Percentiles rank a stretch among this genome's conserved stretches.
Conservation (phyloP, 208 protist genomes). For the Leishmania tarentolae region DNA sequence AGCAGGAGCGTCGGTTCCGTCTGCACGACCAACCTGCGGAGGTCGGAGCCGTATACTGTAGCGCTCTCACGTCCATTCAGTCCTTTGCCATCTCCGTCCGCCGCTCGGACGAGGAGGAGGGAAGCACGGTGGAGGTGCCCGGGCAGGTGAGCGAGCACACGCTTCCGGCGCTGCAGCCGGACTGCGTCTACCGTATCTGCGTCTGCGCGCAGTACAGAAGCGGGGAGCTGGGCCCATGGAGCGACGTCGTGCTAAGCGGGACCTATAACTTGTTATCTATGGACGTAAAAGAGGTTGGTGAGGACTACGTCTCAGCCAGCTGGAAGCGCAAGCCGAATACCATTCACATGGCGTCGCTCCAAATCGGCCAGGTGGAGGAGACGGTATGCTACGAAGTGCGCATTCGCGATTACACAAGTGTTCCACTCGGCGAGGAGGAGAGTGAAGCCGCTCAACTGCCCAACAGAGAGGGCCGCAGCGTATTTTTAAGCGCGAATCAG, state of each 20-base stretch:
- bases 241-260: constrained; percentile 51
- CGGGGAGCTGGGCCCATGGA: constrained; percentile 72
- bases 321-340: constrained; percentile 82
- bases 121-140: constrained; percentile 59
- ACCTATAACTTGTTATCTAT: constrained; percentile 79
- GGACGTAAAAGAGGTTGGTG: constrained; percentile 66
- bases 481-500: constrained; percentile 58
- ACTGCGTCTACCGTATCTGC: constrained; percentile 69
- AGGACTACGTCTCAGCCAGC: constrained; percentile 76
- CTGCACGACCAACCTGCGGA: constrained; percentile 60
- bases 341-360: constrained; percentile 49
- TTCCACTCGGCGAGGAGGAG: constrained; percentile 56
- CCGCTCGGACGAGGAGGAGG: constrained; percentile 51
- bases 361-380: constrained; percentile 72
- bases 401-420: constrained; percentile 73
- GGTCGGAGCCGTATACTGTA: constrained; percentile 53
- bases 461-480: constrained; percentile 22
- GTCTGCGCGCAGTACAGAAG: constrained; percentile 80
- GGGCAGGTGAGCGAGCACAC: constrained; percentile 53
- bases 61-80: constrained; percentile 42
- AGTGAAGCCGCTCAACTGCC: constrained; percentile 15
- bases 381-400: constrained; percentile 80
- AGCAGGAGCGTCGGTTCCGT: constrained; percentile 33
- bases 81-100: constrained; percentile 56
- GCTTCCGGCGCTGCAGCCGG: constrained; percentile 55